Evolutionary conservation across 192 early-diverging fungal genomes (phyloP), one percentile per base, ranked within the genome.

Genomic region (Rhizoclosmatium globosum): DNA sequence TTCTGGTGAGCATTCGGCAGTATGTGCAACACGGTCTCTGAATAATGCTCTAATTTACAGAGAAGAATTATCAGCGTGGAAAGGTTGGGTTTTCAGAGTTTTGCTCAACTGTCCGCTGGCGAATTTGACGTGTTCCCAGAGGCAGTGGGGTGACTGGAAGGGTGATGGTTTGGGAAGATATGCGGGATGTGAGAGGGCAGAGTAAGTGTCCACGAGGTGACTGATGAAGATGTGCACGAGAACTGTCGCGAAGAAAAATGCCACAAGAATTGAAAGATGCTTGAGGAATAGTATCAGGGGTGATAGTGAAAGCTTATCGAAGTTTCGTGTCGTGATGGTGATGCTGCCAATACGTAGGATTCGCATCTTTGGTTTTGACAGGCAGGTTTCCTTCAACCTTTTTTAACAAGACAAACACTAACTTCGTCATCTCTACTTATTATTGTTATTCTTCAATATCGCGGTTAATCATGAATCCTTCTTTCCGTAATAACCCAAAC

Each of bases 41-140:
- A 68, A 68, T 9, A 68, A 21, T 0, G 45, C 45, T 68, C 67
- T 68, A 42, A 7, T 23, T 31, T 11, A 65, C 17, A 21, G 56
- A 17, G 56, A 57, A 57, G 56, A 17, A 57, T 57, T 15, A 17
- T 57, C 15, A 17, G 62, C 9, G 6, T 1, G 45, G 46, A 53
- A 53, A 53, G 6, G 50, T 7, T 17, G 50, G 67, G 13, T 11
- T 68, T 23, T 38, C 67, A 44, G 45, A 44, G 13, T 15, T 13
- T 15, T 42, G 19, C 39, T 46, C 45, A 44, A 68, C 67, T 68
- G 39, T 4, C 67, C 67, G 21, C 38, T 68, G 7, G 67, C 46
- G 21, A 68, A 68, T 21, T 68, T 68, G 42, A 47, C 67, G 43
- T 68, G 67, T 44, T 68, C 67, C 31, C 44, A 68, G 11, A 68